Evolutionary conservation across 1,139 yeast species (phyloP).

Genomic region (Debaryomyces robertsiae): DNA sequence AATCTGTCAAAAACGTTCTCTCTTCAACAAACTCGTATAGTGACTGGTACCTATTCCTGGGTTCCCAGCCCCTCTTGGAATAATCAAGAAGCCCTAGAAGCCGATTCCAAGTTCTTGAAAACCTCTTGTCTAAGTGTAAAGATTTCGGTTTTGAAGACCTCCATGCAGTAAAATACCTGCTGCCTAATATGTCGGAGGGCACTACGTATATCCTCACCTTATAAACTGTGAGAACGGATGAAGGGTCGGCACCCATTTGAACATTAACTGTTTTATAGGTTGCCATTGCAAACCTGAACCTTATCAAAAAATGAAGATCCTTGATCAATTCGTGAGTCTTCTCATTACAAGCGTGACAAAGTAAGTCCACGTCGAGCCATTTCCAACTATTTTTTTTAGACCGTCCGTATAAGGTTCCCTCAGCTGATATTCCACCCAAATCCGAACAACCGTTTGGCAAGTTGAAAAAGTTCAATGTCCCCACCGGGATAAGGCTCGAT

Average conservation of each 20-base stretch:
- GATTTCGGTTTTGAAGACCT: conserved; percentile 25
- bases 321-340: conserved; percentile 24
- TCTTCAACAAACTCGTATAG: neutral
- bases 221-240: conserved; percentile 19
- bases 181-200: conserved; percentile 48
- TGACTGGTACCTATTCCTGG: too few species aligned
- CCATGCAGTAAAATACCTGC: conserved; percentile 34
- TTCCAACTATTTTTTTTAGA: conserved; percentile 45
- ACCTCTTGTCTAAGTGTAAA: conserved; percentile 27
- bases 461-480: conserved; percentile 45
- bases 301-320: conserved; percentile 43
- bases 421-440: conserved; percentile 20
- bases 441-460: conserved; percentile 35
- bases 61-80: conserved; percentile 8
- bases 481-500: conserved; percentile 44
- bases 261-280: conserved; percentile 39
- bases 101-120: conserved; percentile 30
- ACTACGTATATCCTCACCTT: conserved; percentile 52
- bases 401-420: conserved; percentile 16
- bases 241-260: neutral
- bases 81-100: conserved; percentile 10
- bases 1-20: conserved; percentile 9
- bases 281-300: conserved; percentile 41
- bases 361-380: conserved; percentile 50
- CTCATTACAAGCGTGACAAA: conserved; percentile 17